A percentile compares a stretch with the other conserved stretches of the same genome.
These are phyloP conservation scores for Alternaria brassicicola DNA, from an alignment of 2,329 filamentous ascomycete species.

Conservation along the genomic window DNA sequence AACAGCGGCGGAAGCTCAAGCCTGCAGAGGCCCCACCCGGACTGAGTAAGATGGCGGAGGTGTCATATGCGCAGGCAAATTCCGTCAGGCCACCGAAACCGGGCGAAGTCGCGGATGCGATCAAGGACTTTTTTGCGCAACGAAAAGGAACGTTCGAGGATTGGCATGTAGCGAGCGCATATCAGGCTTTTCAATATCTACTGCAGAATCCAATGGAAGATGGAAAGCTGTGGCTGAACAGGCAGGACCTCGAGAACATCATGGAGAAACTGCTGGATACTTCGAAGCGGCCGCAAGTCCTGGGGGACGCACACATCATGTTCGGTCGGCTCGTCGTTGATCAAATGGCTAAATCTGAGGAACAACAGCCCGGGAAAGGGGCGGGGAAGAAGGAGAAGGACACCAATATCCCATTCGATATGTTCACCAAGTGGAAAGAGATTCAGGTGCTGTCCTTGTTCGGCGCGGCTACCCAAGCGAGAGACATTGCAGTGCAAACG, in stretches of 20 bases:
- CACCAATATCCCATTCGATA: conserved; percentile 1
- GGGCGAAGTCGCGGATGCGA: conserved; percentile 67
- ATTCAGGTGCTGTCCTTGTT: conserved; percentile 31
- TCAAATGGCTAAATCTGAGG: conserved; percentile 19
- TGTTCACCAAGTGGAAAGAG: conserved; percentile 14
- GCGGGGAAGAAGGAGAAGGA: conserved; percentile 5
- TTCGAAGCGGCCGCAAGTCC: conserved; percentile 44
- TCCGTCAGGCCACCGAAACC: conserved; percentile 68
- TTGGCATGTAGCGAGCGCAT: conserved; percentile 60
- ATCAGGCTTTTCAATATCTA: conserved; percentile 67
- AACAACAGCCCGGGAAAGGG: conserved; percentile 1
- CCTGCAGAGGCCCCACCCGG: conserved; percentile 71
- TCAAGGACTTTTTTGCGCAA: conserved; percentile 37
- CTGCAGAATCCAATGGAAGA: conserved; percentile 41
- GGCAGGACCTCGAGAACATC: conserved; percentile 23
- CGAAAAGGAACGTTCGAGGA: conserved; percentile 34
- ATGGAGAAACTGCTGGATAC: conserved; percentile 14
- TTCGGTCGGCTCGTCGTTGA: conserved; percentile 50
- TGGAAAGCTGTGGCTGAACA: conserved; percentile 41
- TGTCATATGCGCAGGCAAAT: conserved; percentile 67
- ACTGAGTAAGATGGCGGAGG: conserved; percentile 72
- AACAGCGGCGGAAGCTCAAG: conserved; percentile 64
- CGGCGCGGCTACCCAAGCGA: conserved; percentile 35
- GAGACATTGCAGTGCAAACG: conserved; percentile 23
- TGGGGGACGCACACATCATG: conserved; percentile 47